A percentile compares a stretch with the other conserved stretches of the same genome.
Evolutionary conservation across 2,329 filamentous ascomycete species (phyloP).

Genomic region (Fusarium miscanthi): DNA sequence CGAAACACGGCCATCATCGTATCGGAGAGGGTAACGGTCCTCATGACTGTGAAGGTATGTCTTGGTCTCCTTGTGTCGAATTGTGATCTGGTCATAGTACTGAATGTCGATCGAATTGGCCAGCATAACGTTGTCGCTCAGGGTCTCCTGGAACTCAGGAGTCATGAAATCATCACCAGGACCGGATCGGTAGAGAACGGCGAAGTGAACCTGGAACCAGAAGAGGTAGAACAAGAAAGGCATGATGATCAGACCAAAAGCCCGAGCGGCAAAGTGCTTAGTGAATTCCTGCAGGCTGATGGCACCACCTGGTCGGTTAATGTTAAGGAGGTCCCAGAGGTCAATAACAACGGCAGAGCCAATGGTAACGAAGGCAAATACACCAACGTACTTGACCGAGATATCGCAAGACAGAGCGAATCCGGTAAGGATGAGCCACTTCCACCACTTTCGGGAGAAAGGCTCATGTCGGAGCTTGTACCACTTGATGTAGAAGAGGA

Average conservation of each 20-base stretch:
- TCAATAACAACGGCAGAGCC: constrained; percentile 94
- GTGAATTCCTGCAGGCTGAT: constrained; percentile 82
- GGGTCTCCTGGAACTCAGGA: constrained; percentile 95
- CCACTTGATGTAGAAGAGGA: constrained; percentile 95
- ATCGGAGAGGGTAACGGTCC: constrained; percentile 90
- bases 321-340: constrained; percentile 91
- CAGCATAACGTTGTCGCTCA: constrained; percentile 94
- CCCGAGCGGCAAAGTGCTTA: constrained; percentile 90
- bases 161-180: constrained; percentile 99
- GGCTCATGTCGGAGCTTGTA: constrained; percentile 93
- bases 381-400: constrained; percentile 96
- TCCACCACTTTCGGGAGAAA: constrained; percentile 99
- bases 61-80: constrained; percentile 98
- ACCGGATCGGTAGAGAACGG: constrained; percentile 86
- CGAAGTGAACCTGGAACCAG: constrained; percentile 99
- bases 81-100: constrained; percentile 88
- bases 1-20: constrained; percentile 96
- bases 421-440: constrained; percentile 96
- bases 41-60: constrained; percentile 94
- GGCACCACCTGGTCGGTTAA: constrained; percentile 86
- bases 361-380: constrained; percentile 97
- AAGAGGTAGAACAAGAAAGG: constrained; percentile 99
- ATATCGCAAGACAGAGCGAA: constrained; percentile 97
- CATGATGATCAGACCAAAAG: constrained; percentile 86
- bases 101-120: constrained; percentile 86